Conservation (phyloP, 495 filamentous ascomycete genomes). For the Penicillium cataractarum region DNA sequence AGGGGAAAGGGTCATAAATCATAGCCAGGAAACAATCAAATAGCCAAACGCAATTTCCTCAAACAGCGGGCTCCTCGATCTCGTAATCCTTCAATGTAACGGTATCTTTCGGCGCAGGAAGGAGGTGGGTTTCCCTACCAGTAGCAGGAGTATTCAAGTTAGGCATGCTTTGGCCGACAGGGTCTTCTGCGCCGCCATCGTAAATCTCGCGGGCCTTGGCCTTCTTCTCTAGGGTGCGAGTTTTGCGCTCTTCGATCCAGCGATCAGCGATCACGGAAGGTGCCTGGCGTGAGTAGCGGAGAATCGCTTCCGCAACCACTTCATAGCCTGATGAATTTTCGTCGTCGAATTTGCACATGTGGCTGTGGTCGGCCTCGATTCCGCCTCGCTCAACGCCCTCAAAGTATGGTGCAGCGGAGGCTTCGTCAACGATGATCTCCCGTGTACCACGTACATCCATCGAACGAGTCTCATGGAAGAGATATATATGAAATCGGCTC, state of each 20-base stretch:
- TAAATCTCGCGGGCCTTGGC: slow-evolving; percentile 45
- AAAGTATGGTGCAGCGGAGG: slow-evolving; percentile 73
- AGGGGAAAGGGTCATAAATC: slow-evolving; percentile 2
- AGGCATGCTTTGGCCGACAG: slow-evolving; percentile 27
- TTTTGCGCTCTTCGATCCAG: slow-evolving; percentile 66
- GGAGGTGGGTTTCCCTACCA: slow-evolving; percentile 35
- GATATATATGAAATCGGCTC: slow-evolving; percentile 70
- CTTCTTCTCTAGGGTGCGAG: slow-evolving; percentile 47
- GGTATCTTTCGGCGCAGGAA: slow-evolving; percentile 31
- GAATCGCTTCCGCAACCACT: slow-evolving; percentile 70
- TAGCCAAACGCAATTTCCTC: slow-evolving; percentile 5
- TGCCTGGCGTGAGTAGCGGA: slow-evolving; percentile 67
- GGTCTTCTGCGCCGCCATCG: slow-evolving; percentile 32
- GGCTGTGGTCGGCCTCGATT: slow-evolving; percentile 82
- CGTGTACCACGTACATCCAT: slow-evolving; percentile 67
- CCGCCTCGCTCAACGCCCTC: slow-evolving; percentile 76
- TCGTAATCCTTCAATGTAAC: slow-evolving; percentile 44
- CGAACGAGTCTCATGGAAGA: slow-evolving; percentile 71
- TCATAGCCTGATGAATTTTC: slow-evolving; percentile 73
- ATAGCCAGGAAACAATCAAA: slow-evolving; percentile 13
- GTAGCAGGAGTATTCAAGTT: slow-evolving; percentile 27
- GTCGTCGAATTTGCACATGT: slow-evolving; percentile 85
- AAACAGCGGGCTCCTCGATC: slow-evolving; percentile 43
- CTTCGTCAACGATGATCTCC: slow-evolving; percentile 70
- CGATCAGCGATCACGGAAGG: slow-evolving; percentile 58